Conservation (phyloP, 2,329 filamentous ascomycete genomes). For the Pseudopyrenochaeta lycopersici region DNA sequence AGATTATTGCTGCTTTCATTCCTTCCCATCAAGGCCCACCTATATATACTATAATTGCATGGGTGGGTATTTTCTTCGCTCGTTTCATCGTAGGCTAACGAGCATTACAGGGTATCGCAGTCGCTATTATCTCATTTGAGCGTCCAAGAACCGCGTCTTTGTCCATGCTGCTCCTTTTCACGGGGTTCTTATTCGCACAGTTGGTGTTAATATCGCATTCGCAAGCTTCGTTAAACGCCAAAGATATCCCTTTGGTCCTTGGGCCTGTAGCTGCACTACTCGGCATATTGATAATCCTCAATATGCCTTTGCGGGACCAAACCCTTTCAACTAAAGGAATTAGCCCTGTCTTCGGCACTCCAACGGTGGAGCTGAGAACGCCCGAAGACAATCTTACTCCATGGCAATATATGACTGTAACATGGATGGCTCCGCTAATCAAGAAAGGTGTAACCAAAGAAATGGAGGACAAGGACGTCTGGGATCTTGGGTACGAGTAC, state of each 20-base stretch:
- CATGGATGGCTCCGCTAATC: conserved; percentile 82
- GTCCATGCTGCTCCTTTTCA: conserved; percentile 50
- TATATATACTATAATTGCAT: conserved; percentile 42
- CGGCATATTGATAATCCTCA: conserved; percentile 64
- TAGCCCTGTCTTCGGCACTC: conserved; percentile 63
- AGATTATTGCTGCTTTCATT: conserved; percentile 35
- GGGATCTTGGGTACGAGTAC: conserved; percentile 81
- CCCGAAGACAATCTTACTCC: conserved; percentile 82
- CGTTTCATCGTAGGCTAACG: conserved; percentile 16
- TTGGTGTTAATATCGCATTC: conserved; percentile 41
- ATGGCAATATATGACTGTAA: conserved; percentile 86
- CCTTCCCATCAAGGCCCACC: conserved; percentile 23
- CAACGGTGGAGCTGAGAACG: conserved; percentile 69
- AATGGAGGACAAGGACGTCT: conserved; percentile 81
- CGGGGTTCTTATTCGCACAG: conserved; percentile 46
- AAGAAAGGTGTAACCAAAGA: conserved; percentile 69
- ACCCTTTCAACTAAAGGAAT: conserved; percentile 64
- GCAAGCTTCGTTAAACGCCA: conserved; percentile 27
- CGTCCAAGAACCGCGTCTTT: conserved; percentile 54
- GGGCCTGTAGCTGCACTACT: conserved; percentile 54
- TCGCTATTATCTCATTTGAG: conserved; percentile 47
- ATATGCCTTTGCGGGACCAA: conserved; percentile 76
- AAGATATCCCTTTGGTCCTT: conserved; percentile 44
- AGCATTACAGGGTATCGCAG: conserved; percentile 42
- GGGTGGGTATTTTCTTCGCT: conserved; percentile 32